A percentile compares a stretch with the other conserved stretches of the same genome.
These are phyloP conservation scores for Tricholomella constricta DNA, from an alignment of 768 basidiomycete species.

Conservation along the genomic window DNA sequence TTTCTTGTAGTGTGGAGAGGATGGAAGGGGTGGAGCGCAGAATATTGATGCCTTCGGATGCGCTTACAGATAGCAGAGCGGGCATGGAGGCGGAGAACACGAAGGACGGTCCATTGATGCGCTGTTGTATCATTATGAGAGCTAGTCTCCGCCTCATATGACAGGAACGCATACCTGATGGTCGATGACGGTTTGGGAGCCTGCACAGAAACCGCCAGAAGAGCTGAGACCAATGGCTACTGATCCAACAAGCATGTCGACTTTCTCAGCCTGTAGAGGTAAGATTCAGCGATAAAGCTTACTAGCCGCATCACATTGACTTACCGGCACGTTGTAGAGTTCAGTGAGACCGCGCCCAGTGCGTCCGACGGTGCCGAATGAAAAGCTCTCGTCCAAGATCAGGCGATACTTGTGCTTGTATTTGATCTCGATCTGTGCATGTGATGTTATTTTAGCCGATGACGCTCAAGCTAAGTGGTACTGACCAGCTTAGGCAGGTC, in stretches of 20 bases:
- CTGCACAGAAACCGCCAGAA: constrained; percentile 94
- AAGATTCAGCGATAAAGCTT: not conserved
- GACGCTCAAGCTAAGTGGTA: constrained; percentile 14
- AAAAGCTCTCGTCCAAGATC: constrained; percentile 91
- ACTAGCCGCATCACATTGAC: constrained; percentile 26
- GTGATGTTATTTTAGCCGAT: not conserved
- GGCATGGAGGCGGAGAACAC: constrained; percentile 98
- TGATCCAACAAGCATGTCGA: constrained; percentile 95
- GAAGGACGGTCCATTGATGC: constrained; percentile 93
- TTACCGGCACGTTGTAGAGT: constrained; percentile 87
- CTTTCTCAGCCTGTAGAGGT: constrained; percentile 68
- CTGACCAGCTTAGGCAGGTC: constrained; percentile 91
- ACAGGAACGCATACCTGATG: constrained; percentile 65
- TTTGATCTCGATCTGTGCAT: constrained; percentile 84
- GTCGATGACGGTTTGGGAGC: constrained; percentile 75
- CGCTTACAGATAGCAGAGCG: constrained; percentile 83
- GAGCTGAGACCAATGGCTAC: constrained; percentile 82
- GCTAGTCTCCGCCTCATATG: not conserved
- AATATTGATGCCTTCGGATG: constrained; percentile 82
- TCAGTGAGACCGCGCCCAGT: constrained; percentile 96
- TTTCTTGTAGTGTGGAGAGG: constrained; percentile 77
- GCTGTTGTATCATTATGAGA: constrained; percentile 41
- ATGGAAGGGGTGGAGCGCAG: constrained; percentile 76
- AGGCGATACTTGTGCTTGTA: constrained; percentile 94
- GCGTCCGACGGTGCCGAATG: constrained; percentile 90